A percentile compares a stretch with the other conserved stretches of the same genome.
Evolutionary conservation across 257 asterid genomes (phyloP).

Genomic region (Forsythia viridissima): DNA sequence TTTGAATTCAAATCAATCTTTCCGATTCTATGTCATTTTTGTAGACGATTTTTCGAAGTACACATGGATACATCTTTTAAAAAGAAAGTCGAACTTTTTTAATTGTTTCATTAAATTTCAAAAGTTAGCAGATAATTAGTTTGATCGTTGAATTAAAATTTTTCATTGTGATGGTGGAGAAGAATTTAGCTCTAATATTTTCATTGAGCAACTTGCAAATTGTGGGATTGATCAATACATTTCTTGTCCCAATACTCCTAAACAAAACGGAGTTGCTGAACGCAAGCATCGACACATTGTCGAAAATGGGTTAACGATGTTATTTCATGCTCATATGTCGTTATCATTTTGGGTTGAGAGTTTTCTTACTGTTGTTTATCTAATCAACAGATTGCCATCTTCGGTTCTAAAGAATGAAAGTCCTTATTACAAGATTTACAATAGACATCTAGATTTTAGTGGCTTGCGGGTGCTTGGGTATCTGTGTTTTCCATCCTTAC

Average conservation of each 20-base stretch:
- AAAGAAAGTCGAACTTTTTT: neutral
- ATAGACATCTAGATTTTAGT: neutral
- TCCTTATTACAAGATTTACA: neutral
- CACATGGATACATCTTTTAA: conserved; percentile 3
- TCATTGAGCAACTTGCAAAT: neutral
- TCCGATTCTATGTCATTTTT: conserved; percentile 1
- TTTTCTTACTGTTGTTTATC: neutral
- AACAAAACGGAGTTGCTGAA: conserved; percentile 3
- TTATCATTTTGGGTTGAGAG: conserved; percentile 4
- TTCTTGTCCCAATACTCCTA: neutral
- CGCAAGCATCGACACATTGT: conserved; percentile 12
- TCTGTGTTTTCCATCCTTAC: neutral
- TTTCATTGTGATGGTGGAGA: conserved; percentile 13
- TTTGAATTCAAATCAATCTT: neutral
- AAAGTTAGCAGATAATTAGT: neutral
- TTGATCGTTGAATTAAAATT: neutral
- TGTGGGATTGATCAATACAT: neutral
- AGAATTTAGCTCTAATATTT: neutral
- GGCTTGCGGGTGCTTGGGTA: neutral
- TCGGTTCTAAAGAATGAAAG: neutral
- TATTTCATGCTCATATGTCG: neutral
- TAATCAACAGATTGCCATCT: conserved; percentile 7
- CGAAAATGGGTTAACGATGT: conserved; percentile 9
- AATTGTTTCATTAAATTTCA: neutral
- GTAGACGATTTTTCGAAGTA: conserved; percentile 2